Evolutionary conservation across 805 yeast genomes (phyloP), one percentile per base, ranked within the genome.

Genomic region (Saccharomycopsis lassenensis): DNA sequence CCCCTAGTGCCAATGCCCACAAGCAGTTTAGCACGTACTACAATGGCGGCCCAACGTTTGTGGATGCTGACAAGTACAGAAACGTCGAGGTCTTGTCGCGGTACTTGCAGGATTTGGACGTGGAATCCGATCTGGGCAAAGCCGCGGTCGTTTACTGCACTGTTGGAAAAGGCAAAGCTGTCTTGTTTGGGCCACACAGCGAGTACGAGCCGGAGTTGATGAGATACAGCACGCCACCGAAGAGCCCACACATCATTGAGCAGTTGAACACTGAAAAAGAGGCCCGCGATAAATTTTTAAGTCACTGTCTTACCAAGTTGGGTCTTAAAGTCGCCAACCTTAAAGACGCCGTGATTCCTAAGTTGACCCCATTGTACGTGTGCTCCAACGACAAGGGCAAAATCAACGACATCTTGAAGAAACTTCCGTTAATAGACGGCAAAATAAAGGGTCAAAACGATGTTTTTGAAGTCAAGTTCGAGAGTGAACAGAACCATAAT

Each of bases 41-140:
- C 54, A 87, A 91, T 48, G 99, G 99, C 4, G 99, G 98, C 21
- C 79, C 83, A 2, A 67, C 80, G 8, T 89, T 91, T 58, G 76
- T 78, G 8, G 79, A 83, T 52, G 87, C 94, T 1, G 69, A 71
- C 2, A 61, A 63, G 33, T 70, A 61, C 47, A 56, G 61, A 4
- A 67, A 71, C 31, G 85, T 81, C 2, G 79, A 82, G 44, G 70
- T 89, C 0, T 55, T 91, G 31, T 95, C 95, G 0, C 55, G 66
- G 3, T 91, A 82, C 51, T 51, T 51, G 0, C 83, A 71, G 1
- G 56, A 59, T 0, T 49, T 75, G 0, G 80, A 77, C 32, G 77
- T 81, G 6, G 59, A 55, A 7, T 49, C 33, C 3, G 43, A 48
- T 10, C 52, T 54, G 2, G 62, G 55, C 22, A 52, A 52, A 29